A percentile compares a stretch with the other conserved stretches of the same genome.
phyloP scores from a whole-genome alignment of 805 yeast species.

The Metschnikowia orientalis region DNA sequence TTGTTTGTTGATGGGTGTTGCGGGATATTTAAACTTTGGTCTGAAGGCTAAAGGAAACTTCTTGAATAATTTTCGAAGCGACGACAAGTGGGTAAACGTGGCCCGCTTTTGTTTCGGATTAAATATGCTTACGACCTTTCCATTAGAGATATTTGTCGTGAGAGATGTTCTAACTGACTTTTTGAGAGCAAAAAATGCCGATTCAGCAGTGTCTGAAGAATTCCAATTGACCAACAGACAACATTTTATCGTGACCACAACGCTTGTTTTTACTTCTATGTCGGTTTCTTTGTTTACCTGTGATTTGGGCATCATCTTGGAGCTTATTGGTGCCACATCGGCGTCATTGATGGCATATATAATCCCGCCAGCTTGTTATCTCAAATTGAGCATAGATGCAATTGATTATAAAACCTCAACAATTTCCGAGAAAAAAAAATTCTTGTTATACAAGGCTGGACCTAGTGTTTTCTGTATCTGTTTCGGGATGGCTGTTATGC shows the following conservation, averaged over 20 bases:
- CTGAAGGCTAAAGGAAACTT: slow-evolving; percentile 81
- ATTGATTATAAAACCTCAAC: slow-evolving; percentile 28
- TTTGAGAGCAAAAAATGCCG: slow-evolving; percentile 23
- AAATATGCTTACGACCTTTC: slow-evolving; percentile 89
- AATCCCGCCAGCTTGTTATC: slow-evolving; percentile 79
- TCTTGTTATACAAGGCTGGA: slow-evolving; percentile 39
- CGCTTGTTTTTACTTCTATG: slow-evolving; percentile 67
- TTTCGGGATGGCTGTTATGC: slow-evolving; percentile 76
- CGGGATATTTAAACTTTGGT: slow-evolving; percentile 74
- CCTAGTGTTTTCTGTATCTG: slow-evolving; percentile 58
- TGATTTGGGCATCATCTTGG: slow-evolving; percentile 83
- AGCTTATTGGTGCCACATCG: slow-evolving; percentile 87
- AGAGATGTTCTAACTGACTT: slow-evolving; percentile 80
- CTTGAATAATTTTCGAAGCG: slow-evolving; percentile 76
- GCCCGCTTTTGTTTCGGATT: slow-evolving; percentile 90
- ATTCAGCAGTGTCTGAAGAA: slow-evolving; percentile 9
- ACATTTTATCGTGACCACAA: slow-evolving; percentile 63
- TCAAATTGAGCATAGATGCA: slow-evolving; percentile 53
- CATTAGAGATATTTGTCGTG: slow-evolving; percentile 85
- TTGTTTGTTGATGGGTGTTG: slow-evolving; percentile 71
- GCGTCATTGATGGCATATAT: slow-evolving; percentile 92
- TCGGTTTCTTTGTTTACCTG: slow-evolving; percentile 74
- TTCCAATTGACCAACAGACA: slow-evolving; percentile 35
- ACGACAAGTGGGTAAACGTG: slow-evolving; percentile 70
- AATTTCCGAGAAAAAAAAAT: slow-evolving; percentile 22